These are phyloP conservation scores for Dothistroma pini DNA, from an alignment of 2,329 filamentous ascomycete species.

Conservation along the genomic window DNA sequence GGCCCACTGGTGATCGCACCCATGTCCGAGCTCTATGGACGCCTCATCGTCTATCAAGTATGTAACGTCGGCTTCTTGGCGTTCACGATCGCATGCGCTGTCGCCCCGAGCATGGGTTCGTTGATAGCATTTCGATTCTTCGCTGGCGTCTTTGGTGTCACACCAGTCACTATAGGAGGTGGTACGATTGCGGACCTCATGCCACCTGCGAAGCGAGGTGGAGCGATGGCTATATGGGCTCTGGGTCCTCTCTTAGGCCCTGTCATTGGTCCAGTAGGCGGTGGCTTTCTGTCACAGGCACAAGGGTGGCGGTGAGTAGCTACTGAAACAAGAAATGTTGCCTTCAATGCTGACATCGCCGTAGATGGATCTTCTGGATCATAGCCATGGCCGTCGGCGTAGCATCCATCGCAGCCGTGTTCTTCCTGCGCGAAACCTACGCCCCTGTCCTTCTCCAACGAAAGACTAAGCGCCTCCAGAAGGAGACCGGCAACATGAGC, in stretches of 20 bases:
- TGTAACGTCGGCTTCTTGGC: conserved; percentile 32
- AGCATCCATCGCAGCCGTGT: conserved; percentile 37
- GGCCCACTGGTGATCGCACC: conserved; percentile 45
- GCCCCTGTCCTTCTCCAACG: conserved; percentile 45
- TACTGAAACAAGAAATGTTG: neutral
- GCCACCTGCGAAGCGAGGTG: conserved; percentile 28
- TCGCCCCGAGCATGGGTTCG: conserved; percentile 29
- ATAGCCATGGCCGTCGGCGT: conserved; percentile 23
- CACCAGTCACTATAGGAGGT: conserved; percentile 31
- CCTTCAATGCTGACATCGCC: neutral
- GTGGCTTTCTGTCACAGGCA: conserved; percentile 59
- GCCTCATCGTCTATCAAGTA: conserved; percentile 30
- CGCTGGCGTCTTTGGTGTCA: conserved; percentile 31
- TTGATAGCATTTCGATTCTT: conserved; percentile 34
- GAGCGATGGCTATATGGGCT: conserved; percentile 31
- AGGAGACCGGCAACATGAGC: conserved; percentile 46
- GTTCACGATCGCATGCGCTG: conserved; percentile 33
- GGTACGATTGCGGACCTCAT: conserved; percentile 33
- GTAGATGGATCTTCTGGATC: conserved; percentile 67
- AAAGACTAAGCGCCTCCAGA: conserved; percentile 46
- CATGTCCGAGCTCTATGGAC: conserved; percentile 37
- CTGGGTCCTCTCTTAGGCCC: conserved; percentile 17
- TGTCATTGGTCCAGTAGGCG: conserved; percentile 55
- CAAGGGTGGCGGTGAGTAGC: conserved; percentile 63
- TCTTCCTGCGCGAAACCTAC: conserved; percentile 48